phyloP scores from a whole-genome alignment of 2,329 filamentous ascomycete genomes.

The Exophiala spinifera region DNA sequence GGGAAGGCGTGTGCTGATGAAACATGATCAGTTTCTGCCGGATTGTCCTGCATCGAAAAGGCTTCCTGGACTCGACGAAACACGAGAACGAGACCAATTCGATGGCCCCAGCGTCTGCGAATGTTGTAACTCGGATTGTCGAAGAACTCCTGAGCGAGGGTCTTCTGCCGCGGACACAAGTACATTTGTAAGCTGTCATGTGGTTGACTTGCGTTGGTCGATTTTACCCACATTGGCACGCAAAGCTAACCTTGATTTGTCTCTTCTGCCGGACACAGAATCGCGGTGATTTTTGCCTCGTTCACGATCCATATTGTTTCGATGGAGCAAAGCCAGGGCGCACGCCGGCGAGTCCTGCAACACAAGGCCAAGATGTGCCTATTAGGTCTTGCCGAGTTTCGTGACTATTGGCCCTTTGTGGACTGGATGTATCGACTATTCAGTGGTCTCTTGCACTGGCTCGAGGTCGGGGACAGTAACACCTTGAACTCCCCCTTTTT shows the following conservation, averaged over 20 bases:
- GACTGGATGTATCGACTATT: constrained; percentile 18
- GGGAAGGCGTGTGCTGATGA: no score
- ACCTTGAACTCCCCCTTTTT: no score
- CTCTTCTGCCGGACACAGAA: not conserved
- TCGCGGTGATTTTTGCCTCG: constrained; percentile 15
- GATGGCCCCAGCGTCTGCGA: constrained; percentile 18
- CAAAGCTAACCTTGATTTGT: constrained; percentile 3
- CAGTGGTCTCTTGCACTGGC: constrained; percentile 8
- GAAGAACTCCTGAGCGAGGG: constrained; percentile 21
- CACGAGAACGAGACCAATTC: constrained; percentile 7
- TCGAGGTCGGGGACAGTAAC: constrained; percentile 3
- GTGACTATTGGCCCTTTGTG: constrained; percentile 18
- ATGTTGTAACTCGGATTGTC: constrained; percentile 21
- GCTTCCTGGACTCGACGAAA: constrained; percentile 9
- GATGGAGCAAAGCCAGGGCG: constrained; percentile 12
- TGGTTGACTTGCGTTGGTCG: not conserved
- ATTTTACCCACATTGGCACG: no score
- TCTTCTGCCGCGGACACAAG: constrained; percentile 13
- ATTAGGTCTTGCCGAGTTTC: constrained; percentile 12
- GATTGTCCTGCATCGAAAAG: constrained; percentile 14
- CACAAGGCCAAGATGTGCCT: constrained; percentile 17
- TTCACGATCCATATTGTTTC: constrained; percentile 16
- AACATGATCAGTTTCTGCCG: constrained; percentile 12
- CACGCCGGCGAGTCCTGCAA: constrained; percentile 16
- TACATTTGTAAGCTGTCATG: constrained; percentile 14